Evolutionary conservation across 2,329 filamentous ascomycete genomes (phyloP).

Genomic region (Acrocalymma vagum): DNA sequence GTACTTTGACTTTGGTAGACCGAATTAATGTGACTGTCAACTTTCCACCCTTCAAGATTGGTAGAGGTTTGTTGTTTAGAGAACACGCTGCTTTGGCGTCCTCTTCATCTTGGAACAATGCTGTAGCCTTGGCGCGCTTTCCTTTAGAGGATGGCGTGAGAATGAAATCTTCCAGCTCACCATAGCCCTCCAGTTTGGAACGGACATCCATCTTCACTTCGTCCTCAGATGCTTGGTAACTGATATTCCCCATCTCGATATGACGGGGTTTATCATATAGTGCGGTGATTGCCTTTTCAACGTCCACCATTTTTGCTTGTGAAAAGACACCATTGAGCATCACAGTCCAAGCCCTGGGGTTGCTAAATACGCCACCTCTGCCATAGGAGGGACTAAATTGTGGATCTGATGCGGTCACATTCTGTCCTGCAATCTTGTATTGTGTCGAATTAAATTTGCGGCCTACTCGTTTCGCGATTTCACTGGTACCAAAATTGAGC

Average conservation of each 20-base stretch:
- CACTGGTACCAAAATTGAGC: conserved; percentile 11
- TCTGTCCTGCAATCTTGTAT: conserved; percentile 8
- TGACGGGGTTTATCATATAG: conserved; percentile 7
- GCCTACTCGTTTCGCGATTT: conserved; percentile 5
- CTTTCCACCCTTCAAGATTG: conserved; percentile 39
- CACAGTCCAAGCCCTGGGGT: conserved; percentile 10
- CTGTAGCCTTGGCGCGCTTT: conserved; percentile 47
- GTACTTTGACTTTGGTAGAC: conserved; percentile 51
- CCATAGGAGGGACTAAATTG: conserved; percentile 1
- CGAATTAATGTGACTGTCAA: conserved; percentile 50
- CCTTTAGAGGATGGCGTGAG: conserved; percentile 6
- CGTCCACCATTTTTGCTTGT: conserved; percentile 1
- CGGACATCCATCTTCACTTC: conserved; percentile 17
- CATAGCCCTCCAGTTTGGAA: conserved; percentile 12
- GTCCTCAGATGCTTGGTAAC: conserved; percentile 13
- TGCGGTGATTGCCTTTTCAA: conserved; percentile 2
- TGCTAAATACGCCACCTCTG: neutral
- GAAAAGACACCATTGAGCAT: conserved; percentile 6
- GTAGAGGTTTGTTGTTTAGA: conserved; percentile 41
- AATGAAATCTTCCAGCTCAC: conserved; percentile 13
- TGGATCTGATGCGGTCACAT: no score
- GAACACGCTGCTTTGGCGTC: conserved; percentile 44
- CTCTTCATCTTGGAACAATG: conserved; percentile 48
- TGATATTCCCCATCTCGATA: conserved; percentile 9
- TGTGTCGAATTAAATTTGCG: conserved; percentile 3